phyloP scores from a whole-genome alignment of 768 basidiomycete species.

The Boletus sp. region DNA sequence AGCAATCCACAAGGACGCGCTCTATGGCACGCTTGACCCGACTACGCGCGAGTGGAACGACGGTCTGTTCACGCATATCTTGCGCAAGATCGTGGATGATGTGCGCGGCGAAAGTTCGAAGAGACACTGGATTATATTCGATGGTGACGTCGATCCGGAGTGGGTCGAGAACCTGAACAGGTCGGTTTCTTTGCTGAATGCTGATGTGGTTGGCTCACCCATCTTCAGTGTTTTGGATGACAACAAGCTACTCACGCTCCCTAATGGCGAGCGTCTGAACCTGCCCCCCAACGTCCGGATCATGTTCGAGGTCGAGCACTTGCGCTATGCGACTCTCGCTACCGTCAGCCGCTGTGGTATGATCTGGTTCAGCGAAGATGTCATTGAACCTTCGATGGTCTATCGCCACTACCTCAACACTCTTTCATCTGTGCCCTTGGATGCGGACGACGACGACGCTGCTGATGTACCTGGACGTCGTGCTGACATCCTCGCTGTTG shows the following conservation, averaged over 20 bases:
- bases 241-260: conserved; percentile 94
- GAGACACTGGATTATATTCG: conserved; percentile 99
- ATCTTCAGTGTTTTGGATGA: conserved; percentile 88
- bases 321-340: conserved; percentile 94
- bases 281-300: conserved; percentile 96
- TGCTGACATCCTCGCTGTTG: conserved; percentile 41
- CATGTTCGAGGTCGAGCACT: conserved; percentile 99
- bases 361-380: conserved; percentile 99
- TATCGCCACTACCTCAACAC: conserved; percentile 85
- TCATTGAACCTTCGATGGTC: conserved; percentile 89
- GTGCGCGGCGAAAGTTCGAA: conserved; percentile 96
- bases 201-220: conserved; percentile 1
- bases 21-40: conserved; percentile 95
- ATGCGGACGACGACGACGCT: conserved; percentile 85
- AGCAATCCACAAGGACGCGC: conserved; percentile 96
- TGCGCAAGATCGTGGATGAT: conserved; percentile 97
- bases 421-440: conserved; percentile 71
- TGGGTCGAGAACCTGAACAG: conserved; percentile 99
- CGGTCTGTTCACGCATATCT: conserved; percentile 94
- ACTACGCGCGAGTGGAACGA: conserved; percentile 99
- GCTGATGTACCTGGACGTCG: conserved; percentile 63
- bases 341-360: conserved; percentile 99
- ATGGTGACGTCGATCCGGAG: conserved; percentile 99
- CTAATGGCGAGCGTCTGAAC: conserved; percentile 97
- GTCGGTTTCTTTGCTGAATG: conserved; percentile 40